phyloP scores from a whole-genome alignment of 1,284 basidiomycete species.

The Acaromyces ingoldii region DNA sequence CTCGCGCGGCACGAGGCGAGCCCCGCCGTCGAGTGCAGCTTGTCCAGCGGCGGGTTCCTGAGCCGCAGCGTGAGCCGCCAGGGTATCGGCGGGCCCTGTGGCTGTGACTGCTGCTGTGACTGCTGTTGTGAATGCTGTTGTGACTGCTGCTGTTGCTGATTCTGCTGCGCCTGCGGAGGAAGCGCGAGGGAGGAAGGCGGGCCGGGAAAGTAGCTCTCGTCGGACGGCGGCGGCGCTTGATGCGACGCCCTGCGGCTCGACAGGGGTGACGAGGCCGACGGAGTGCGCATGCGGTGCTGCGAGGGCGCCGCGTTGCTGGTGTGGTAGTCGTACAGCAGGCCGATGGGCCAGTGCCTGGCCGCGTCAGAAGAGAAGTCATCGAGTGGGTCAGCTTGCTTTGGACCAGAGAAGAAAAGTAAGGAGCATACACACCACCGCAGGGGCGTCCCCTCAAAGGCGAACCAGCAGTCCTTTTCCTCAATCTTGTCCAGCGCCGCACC shows the following conservation, averaged over 20 bases:
- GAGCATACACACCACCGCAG: slow-evolving; percentile 20
- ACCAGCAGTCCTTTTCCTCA: slow-evolving; percentile 35
- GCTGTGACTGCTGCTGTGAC: background rate
- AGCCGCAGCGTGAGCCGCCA: slow-evolving; percentile 33
- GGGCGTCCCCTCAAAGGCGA: slow-evolving; percentile 34
- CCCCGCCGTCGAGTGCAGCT: slow-evolving; percentile 25
- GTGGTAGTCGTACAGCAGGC: slow-evolving; percentile 38
- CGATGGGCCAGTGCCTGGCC: slow-evolving; percentile 38
- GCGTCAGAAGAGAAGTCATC: background rate
- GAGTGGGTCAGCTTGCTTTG: background rate
- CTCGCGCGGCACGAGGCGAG: slow-evolving; percentile 28
- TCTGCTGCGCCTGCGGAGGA: background rate
- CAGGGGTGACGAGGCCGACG: background rate
- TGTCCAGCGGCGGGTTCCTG: slow-evolving; percentile 28
- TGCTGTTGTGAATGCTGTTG: background rate
- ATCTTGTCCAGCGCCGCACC: slow-evolving; percentile 13
- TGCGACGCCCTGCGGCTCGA: background rate
- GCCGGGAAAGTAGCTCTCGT: background rate
- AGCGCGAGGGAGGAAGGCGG: background rate
- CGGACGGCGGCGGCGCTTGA: background rate
- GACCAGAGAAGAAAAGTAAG: background rate
- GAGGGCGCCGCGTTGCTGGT: slow-evolving; percentile 28
- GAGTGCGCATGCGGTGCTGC: slow-evolving; percentile 21
- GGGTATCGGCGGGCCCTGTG: slow-evolving; percentile 12
- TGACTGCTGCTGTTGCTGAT: background rate